These are phyloP conservation scores for Candida khao-thaluensis DNA, from an alignment of 805 yeast genomes.

Conservation along the genomic window DNA sequence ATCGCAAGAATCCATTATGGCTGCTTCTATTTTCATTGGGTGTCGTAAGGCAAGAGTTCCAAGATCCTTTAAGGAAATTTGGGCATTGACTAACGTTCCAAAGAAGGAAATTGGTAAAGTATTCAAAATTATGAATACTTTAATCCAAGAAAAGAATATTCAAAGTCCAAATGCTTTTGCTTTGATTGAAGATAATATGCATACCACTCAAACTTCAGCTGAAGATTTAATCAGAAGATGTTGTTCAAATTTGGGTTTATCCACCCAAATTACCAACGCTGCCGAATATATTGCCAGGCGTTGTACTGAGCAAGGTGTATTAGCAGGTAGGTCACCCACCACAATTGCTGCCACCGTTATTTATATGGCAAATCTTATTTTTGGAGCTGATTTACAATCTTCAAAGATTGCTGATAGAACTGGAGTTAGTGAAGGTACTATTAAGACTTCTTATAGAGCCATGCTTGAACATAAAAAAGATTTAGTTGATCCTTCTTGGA, in stretches of 20 bases:
- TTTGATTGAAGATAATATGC: conserved; percentile 48
- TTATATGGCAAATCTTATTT: conserved; percentile 89
- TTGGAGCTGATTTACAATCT: conserved; percentile 73
- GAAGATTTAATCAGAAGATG: conserved; percentile 93
- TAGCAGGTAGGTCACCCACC: conserved; percentile 95
- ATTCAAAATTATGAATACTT: conserved; percentile 71
- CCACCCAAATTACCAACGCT: conserved; percentile 81
- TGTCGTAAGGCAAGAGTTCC: conserved; percentile 93
- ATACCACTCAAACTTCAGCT: conserved; percentile 84
- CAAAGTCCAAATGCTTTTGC: conserved; percentile 42
- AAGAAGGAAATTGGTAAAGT: conserved; percentile 93
- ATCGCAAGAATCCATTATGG: conserved; percentile 91
- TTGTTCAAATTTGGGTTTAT: conserved; percentile 90
- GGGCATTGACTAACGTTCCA: conserved; percentile 92
- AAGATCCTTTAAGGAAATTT: conserved; percentile 91
- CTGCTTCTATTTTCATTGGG: conserved; percentile 92
- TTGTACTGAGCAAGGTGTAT: conserved; percentile 86
- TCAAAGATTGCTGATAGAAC: conserved; percentile 84
- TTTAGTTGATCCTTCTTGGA: conserved; percentile 77
- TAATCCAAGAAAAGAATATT: conserved; percentile 56
- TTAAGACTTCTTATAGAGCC: conserved; percentile 84
- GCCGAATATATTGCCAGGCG: conserved; percentile 90
- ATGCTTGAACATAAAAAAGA: conserved; percentile 65
- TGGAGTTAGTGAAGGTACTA: conserved; percentile 97
- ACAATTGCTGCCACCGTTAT: conserved; percentile 98